Evolutionary conservation across 202 grass and related monocot genomes (phyloP).

Genomic region (Schoenoplectus tabernaemontani): DNA sequence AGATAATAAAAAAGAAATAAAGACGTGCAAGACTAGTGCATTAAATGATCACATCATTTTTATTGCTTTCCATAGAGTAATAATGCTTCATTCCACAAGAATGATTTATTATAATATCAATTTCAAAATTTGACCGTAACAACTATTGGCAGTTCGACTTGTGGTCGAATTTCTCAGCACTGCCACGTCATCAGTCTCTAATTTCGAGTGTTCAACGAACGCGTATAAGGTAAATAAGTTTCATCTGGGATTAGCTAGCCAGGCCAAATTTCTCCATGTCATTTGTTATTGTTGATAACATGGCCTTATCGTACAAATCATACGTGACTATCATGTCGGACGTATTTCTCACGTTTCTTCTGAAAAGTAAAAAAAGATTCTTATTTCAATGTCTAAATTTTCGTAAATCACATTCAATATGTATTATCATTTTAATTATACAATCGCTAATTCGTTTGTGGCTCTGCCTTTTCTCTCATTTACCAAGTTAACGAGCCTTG

Average conservation of each 20-base stretch:
- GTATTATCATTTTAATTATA: background rate
- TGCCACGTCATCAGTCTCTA: background rate
- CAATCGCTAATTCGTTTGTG: too few species aligned
- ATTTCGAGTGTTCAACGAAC: background rate
- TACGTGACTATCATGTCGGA: background rate
- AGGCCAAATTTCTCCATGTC: background rate
- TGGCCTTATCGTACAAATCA: slow-evolving; percentile 1
- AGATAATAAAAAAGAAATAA: background rate
- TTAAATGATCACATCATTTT: background rate
- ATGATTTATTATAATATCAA: background rate
- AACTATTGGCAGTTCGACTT: too few species aligned
- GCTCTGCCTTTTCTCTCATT: background rate
- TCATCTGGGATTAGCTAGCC: background rate
- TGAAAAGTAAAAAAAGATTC: background rate
- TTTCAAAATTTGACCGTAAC: background rate
- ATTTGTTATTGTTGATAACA: too few species aligned
- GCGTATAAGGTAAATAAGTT: background rate
- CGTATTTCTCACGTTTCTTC: slow-evolving; percentile 1
- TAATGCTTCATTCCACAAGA: background rate
- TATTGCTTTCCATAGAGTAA: background rate
- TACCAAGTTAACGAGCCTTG: background rate
- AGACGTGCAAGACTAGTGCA: background rate
- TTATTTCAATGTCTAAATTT: background rate
- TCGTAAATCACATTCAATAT: background rate
- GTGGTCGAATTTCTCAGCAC: background rate